These are phyloP conservation scores for Meira miltonrushii DNA, from an alignment of 1,284 basidiomycete genomes.

Conservation along the genomic window DNA sequence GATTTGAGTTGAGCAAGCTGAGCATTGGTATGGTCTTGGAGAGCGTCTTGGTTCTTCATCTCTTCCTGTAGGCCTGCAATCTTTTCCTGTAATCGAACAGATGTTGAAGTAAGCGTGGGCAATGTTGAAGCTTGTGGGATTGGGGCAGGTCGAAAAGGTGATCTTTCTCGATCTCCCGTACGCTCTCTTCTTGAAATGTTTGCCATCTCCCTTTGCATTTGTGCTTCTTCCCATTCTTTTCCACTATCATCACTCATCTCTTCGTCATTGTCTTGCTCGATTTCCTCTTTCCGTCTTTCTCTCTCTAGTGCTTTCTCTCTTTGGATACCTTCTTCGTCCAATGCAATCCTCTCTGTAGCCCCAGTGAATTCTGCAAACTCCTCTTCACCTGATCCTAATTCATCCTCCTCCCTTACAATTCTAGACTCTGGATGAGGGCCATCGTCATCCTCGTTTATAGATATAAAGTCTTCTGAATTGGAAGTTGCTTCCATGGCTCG, in stretches of 20 bases:
- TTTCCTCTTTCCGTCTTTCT: conserved; percentile 18
- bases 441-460: conserved; percentile 17
- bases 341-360: conserved; percentile 40
- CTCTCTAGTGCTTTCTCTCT: conserved; percentile 22
- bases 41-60: conserved; percentile 16
- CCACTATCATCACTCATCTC: conserved; percentile 70
- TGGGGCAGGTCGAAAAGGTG: conserved; percentile 28
- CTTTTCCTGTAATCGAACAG: conserved; percentile 23
- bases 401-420: conserved; percentile 43
- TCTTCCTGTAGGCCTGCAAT: conserved; percentile 25
- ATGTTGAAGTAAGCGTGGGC: conserved; percentile 32
- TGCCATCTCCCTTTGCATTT: conserved; percentile 28
- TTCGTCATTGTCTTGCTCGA: conserved; percentile 60
- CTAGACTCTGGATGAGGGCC: conserved; percentile 40
- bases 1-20: conserved; percentile 22
- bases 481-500: conserved; percentile 10
- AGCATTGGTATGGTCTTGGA: conserved; percentile 16
- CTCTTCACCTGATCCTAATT: conserved; percentile 40
- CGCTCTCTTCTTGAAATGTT: conserved; percentile 1
- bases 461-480: conserved; percentile 26
- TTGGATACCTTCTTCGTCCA: conserved; percentile 29
- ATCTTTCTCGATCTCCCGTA: conserved; percentile 15
- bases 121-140: conserved; percentile 31
- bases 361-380: conserved; percentile 45
- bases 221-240: conserved; percentile 54